These are phyloP conservation scores for Xenosphaeropsis pyriputrescens DNA, from an alignment of 2,329 filamentous ascomycete species.

Conservation along the genomic window DNA sequence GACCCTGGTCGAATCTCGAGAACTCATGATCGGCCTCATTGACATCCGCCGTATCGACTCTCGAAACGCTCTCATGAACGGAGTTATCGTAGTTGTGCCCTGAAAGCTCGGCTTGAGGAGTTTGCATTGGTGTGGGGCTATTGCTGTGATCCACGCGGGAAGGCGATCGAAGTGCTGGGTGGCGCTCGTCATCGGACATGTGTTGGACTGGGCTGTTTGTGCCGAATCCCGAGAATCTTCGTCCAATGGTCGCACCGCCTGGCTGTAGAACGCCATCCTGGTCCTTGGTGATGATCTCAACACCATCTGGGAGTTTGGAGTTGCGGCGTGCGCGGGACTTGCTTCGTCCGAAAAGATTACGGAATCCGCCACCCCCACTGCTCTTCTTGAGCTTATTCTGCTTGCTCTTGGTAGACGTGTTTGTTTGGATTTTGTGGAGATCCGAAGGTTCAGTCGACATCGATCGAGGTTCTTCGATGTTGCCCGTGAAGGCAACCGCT, in stretches of 20 bases:
- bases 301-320: conserved; percentile 39
- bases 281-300: conserved; percentile 33
- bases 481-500: conserved; percentile 1
- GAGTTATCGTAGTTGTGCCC: conserved; percentile 29
- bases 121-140: not conserved
- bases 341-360: conserved; percentile 48
- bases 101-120: conserved; percentile 12
- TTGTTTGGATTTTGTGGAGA: conserved; percentile 8
- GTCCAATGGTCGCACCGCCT: conserved; percentile 15
- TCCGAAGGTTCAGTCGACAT: conserved; percentile 6
- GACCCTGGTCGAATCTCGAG: conserved; percentile 73
- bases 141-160: too few relatives aligned
- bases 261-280: conserved; percentile 16
- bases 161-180: conserved; percentile 9
- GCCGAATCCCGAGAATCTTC: conserved; percentile 24
- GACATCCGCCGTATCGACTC: conserved; percentile 42
- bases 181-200: conserved; percentile 12
- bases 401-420: conserved; percentile 28
- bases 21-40: conserved; percentile 45
- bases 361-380: conserved; percentile 28
- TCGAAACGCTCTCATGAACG: conserved; percentile 35
- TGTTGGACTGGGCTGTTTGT: conserved; percentile 18
- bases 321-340: conserved; percentile 32
- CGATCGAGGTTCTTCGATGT: conserved; percentile 2
- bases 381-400: conserved; percentile 37